These are phyloP conservation scores for Lepiota venenata DNA, from an alignment of 768 basidiomycete genomes.

Conservation along the genomic window DNA sequence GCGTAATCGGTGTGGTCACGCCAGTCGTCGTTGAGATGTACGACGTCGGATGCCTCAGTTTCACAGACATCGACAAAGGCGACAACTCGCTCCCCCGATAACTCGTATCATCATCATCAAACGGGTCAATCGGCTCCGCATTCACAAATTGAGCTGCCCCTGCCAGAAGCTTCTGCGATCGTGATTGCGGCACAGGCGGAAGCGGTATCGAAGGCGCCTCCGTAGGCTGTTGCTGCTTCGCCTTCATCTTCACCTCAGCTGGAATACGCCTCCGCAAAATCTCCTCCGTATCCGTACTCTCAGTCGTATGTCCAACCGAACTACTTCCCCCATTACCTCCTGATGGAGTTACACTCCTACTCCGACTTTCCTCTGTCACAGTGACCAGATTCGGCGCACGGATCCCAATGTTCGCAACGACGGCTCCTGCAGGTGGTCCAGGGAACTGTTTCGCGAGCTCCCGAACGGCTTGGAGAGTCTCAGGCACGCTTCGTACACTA, in stretches of 20 bases:
- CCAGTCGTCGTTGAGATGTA: conserved; percentile 3
- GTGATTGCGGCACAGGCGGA: not conserved
- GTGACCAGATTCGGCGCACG: conserved; percentile 1
- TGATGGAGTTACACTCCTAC: not conserved
- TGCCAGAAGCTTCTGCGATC: not conserved
- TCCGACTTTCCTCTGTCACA: not conserved
- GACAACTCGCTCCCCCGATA: not conserved
- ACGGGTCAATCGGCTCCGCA: not conserved
- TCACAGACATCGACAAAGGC: conserved; percentile 8
- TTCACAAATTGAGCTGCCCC: not conserved
- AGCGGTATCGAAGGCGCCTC: not conserved
- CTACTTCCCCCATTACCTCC: conserved; percentile 11
- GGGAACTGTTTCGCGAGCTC: conserved; percentile 56
- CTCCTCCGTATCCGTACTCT: conserved; percentile 17
- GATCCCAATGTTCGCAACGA: conserved; percentile 8
- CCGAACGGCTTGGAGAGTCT: conserved; percentile 42
- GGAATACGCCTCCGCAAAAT: conserved; percentile 13
- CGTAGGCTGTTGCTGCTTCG: not conserved
- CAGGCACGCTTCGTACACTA: conserved; percentile 33
- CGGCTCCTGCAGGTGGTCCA: conserved; percentile 21
- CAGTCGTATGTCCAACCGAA: conserved; percentile 17
- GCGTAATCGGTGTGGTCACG: not conserved
- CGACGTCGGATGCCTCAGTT: conserved; percentile 6
- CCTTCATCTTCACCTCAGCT: conserved; percentile 13
- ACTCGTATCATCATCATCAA: conserved; percentile 4